Base-by-base conservation (phyloP, 257 asterid species). In the Eustoma russellianum region DNA sequence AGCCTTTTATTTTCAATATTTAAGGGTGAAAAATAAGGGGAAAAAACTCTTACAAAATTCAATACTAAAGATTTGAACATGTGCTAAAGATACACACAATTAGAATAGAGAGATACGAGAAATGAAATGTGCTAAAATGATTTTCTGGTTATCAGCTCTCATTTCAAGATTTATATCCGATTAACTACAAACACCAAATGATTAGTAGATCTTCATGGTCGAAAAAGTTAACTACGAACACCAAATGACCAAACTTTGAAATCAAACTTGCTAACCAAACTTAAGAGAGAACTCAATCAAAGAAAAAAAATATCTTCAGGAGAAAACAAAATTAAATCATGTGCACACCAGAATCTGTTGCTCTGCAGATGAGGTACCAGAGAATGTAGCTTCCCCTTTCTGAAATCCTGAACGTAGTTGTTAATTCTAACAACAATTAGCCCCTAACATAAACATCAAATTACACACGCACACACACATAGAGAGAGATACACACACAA, bases 301-400 rank as follows among this genome's bases (percentile, higher is more conserved):
- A 24, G 13, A 10, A 41, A 17, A 48, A 52, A 38, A n/a, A n/a
- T n/a, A n/a, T n/a, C n/a, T n/a, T 6, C 13, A 49, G 28, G 17
- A 10, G 19, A 38, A 54, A 61, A 33, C 43, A 35, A 17, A 60
- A 46, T 62, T 52, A 66, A 57, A 59, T 59, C 57, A 12, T 46
- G 56, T 54, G 65, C 83, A 17, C 85, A 92, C 97, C 59, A 92
- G 77, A 79, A 92, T 92, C 77, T 92, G 99, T 61, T 92, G 97
- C 50, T 92, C 99, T 53, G 95, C 97, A 59, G 77, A 79, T 43
- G 90, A 76, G 62, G 93, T 64, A 79, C 77, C 71, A 56, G 86
- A 71, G 63, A 64, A 83, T 63, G 74, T 61, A 62, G 74, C 67
- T 40, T 85, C 97, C 70, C 64, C 79, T 62, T 68, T 88, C 76